These are phyloP conservation scores for Hygrophorus pudorinus DNA, from an alignment of 768 basidiomycete species.

Conservation along the genomic window DNA sequence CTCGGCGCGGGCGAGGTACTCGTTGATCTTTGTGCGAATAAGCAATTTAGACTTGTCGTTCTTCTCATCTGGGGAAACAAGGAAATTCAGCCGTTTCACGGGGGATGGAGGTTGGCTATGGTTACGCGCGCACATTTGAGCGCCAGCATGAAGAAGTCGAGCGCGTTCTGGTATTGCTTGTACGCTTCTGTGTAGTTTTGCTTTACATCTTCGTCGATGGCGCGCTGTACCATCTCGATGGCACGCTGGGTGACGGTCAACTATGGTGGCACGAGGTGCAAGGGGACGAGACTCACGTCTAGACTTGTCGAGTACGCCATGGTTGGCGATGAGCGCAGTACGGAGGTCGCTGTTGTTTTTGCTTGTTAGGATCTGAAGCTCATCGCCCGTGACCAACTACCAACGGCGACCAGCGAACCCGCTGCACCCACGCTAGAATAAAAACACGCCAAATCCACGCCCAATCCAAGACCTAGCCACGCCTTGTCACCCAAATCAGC, in stretches of 20 bases:
- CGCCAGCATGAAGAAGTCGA: constrained; percentile 98
- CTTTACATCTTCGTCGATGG: constrained; percentile 88
- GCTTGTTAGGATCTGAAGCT: constrained; percentile 8
- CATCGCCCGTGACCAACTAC: no score
- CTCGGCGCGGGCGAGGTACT: constrained; percentile 89
- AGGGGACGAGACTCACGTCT: constrained; percentile 28
- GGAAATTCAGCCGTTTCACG: no score
- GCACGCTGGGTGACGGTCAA: constrained; percentile 8
- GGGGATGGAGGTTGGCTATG: no score
- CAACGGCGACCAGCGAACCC: no score
- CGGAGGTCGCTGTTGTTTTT: constrained; percentile 3
- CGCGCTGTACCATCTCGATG: constrained; percentile 21
- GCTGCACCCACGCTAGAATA: no score
- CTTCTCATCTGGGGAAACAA: constrained; percentile 60
- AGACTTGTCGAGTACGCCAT: constrained; percentile 38
- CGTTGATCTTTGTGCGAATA: constrained; percentile 80
- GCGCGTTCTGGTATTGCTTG: constrained; percentile 88
- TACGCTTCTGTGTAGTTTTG: constrained; percentile 92
- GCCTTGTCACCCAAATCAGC: no score
- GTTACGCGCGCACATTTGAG: constrained; percentile 72
- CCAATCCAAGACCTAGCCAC: no score
- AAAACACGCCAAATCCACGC: no score
- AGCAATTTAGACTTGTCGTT: constrained; percentile 85
- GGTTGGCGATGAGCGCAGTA: background rate
- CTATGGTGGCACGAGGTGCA: background rate